Evolutionary conservation across 2,329 filamentous ascomycete species (phyloP).

Genomic region (Neonectria neomacrospora): DNA sequence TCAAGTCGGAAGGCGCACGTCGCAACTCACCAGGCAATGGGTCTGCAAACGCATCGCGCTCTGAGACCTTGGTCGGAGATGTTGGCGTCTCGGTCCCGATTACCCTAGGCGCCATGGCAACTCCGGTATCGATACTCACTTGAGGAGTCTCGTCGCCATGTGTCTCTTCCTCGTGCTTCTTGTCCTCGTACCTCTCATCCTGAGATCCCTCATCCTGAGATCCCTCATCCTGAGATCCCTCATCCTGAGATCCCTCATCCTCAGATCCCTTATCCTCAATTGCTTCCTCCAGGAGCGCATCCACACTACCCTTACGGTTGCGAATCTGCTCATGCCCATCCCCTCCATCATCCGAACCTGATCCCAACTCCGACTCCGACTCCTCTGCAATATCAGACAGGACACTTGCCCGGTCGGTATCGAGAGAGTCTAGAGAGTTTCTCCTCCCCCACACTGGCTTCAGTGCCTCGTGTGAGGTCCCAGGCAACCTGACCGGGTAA

Average conservation of each 20-base stretch:
- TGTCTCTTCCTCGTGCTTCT: neutral
- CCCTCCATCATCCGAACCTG: neutral
- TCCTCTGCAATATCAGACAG: slow-evolving; percentile 25
- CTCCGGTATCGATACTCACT: neutral
- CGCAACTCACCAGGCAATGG: neutral
- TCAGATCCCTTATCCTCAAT: neutral
- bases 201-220: neutral
- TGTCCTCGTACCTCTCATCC: neutral
- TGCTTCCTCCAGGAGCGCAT: neutral
- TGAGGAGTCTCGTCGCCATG: neutral
- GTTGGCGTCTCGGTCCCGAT: neutral
- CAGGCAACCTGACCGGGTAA: slow-evolving; percentile 7
- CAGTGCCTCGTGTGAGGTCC: neutral
- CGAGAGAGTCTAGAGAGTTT: neutral
- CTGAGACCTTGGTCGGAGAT: neutral
- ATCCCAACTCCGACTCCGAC: neutral
- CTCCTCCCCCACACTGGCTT: neutral
- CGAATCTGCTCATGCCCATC: neutral
- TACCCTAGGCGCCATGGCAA: neutral
- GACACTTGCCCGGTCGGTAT: neutral
- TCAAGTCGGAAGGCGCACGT: neutral
- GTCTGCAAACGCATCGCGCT: neutral
- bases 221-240: neutral
- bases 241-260: neutral
- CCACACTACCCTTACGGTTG: neutral